Base-by-base conservation (phyloP, 345 rosid genomes). In the Microcos paniculata region DNA sequence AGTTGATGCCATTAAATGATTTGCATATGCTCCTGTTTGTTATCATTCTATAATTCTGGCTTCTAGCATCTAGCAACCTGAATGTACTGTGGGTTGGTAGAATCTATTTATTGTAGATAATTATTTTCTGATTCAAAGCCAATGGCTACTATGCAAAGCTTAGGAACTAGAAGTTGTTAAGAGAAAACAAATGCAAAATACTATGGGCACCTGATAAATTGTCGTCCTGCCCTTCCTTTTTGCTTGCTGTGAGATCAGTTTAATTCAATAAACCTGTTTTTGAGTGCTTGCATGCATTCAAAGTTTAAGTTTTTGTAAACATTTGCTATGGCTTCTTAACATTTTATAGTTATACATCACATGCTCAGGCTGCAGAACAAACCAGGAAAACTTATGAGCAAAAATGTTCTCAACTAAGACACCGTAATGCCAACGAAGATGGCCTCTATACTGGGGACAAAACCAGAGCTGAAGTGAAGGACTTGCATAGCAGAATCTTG, bases 371-470 rank as follows among this genome's bases (percentile, higher is more conserved):
- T 75, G 87, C 84, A 61, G 88, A 85, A 3, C 48, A 78, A 61
- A 72, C 75, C n/a, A 73, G 78, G 80, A 87, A 76, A 71, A 45
- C 53, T 16, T 86, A 76, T 30, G 84, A 78, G 38, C 61, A 71
- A 63, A 80, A 82, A 79, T 80, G 82, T 70, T 78, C 73, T 9
- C 45, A 16, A 30, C 8, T 83, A 67, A 66, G 74, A n/a, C 64
- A 46, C 12, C 48, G 40, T 31, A 67, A 73, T 61, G 48, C 59
- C 4, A 62, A 21, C 59, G 62, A 19, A 46, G 76, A 77, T 12
- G 77, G 35, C 30, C 48, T 78, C 28, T 12, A 14, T 16, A n/a
- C 69, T 8, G 55, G 52, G 26, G 87, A 83, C 73, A 78, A 81
- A 64, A 78, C 77, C 16, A 69, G 82, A 52, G 67, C 55, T 23